Evolutionary conservation across 805 yeast genomes (phyloP).

Genomic region (Saccharomycopsis sp.): DNA sequence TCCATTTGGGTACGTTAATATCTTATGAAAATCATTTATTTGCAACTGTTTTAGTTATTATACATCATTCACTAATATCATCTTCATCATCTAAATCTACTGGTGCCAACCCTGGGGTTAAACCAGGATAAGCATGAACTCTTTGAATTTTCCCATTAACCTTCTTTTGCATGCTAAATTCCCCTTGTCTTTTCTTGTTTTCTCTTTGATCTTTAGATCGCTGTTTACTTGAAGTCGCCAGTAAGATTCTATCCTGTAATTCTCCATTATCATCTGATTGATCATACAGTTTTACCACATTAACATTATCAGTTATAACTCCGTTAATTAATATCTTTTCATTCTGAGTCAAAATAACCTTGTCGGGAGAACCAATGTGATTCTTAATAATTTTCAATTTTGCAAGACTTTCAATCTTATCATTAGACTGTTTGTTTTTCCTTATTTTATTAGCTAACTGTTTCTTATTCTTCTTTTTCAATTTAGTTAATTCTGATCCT

Average conservation of each 20-base stretch:
- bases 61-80: conserved; percentile 19
- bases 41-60: not conserved
- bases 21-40: too few relatives aligned
- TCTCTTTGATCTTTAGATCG: conserved; percentile 18
- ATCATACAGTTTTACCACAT: conserved; percentile 37
- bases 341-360: conserved; percentile 26
- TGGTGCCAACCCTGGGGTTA: conserved; percentile 84
- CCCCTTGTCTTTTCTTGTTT: conserved; percentile 27
- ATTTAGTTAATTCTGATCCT: conserved; percentile 29
- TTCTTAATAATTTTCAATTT: conserved; percentile 29
- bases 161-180: conserved; percentile 31
- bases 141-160: conserved; percentile 20
- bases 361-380: conserved; percentile 23
- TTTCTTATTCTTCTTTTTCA: conserved; percentile 31
- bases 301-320: conserved; percentile 32
- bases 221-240: conserved; percentile 23
- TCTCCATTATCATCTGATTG: conserved; percentile 27
- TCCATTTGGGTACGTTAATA: too few relatives aligned
- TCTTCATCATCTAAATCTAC: conserved; percentile 60
- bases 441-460: conserved; percentile 27
- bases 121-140: conserved; percentile 43
- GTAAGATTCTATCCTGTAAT: conserved; percentile 37
- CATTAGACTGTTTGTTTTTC: conserved; percentile 22
- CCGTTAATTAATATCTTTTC: conserved; percentile 32
- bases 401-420: conserved; percentile 28